Evolutionary conservation across 2,329 filamentous ascomycete species (phyloP).

Genomic region (Beauveria medogensis): DNA sequence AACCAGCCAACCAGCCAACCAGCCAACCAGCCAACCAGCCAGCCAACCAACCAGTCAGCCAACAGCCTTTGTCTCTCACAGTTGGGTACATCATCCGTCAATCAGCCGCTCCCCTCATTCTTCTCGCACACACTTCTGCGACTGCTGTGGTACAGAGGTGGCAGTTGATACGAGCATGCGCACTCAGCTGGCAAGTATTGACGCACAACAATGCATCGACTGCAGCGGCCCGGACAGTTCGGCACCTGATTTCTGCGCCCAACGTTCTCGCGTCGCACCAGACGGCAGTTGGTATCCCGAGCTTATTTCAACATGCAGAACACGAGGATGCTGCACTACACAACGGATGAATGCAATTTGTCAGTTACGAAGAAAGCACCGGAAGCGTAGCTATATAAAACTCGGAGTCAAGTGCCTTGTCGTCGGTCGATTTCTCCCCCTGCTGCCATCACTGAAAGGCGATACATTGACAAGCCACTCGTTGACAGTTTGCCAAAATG

Average conservation of each 20-base stretch:
- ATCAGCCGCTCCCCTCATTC: neutral
- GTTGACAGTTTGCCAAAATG: neutral
- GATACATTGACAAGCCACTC: neutral
- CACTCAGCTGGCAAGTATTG: neutral
- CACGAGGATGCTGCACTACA: conserved; percentile 5
- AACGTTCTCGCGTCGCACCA: neutral
- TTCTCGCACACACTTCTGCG: neutral
- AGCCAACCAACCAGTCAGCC: too few relatives aligned
- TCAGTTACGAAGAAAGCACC: neutral
- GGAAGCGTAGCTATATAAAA: neutral
- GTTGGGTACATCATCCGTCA: neutral
- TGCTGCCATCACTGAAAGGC: neutral
- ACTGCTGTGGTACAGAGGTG: neutral
- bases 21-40: too few relatives aligned
- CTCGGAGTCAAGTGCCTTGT: neutral
- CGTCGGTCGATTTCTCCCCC: neutral
- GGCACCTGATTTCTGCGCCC: neutral
- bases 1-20: neutral
- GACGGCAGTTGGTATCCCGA: neutral
- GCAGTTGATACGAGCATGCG: neutral
- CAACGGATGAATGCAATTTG: neutral
- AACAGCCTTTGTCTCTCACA: neutral
- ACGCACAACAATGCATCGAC: neutral
- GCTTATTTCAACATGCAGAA: conserved; percentile 3
- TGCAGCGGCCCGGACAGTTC: neutral